Evolutionary conservation across 257 asterid genomes (phyloP), one percentile per base, ranked within the genome.

Genomic region (Thymus mandschuricus): DNA sequence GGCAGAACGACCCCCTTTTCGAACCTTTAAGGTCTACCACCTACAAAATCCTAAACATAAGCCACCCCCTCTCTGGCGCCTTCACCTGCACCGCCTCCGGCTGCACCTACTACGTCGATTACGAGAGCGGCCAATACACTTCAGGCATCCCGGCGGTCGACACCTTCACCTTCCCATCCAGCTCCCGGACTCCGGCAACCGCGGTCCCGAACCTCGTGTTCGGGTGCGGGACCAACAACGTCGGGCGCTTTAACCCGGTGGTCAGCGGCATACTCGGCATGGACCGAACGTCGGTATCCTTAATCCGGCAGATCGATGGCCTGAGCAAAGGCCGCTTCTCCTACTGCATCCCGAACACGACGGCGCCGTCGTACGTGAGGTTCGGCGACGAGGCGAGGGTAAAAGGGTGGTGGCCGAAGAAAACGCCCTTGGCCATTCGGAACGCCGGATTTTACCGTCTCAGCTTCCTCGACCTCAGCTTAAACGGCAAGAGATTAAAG

Each of bases 1-100:
- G 6, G 41, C 41, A 38, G 41, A 5, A 44, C 49, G 12, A 13
- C 10, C 72, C 68, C 27, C 21, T 73, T 0, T 73, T 73, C 29
- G 51, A 64, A 12, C 72, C 77, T 13, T 64, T 45, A 3, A 13
- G 15, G 28, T 73, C 67, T 3, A 73, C 10, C 4, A 30, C 67
- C 1, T 73, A 55, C 29, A 21, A 45, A 7, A 38, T 0, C 0
- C 6, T 38, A 5, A 5, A 5, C 7, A 5, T 3, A 38, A 1
- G 5, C 5, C 40, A 38, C 41, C 7, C 7, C 1, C 41, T 38
- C 41, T 1, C 41, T 7, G 3, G 41, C 4, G 3, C 5, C 40
- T 35, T 35, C 6, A 5, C 41, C 41, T 4, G 41, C 41, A 38
- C 41, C 31, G 56, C 31, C 6, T 0, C 15, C 10, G 50, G 31